Conservation (phyloP, 78 protist genomes). For the Dictyostelium capitatum region DNA sequence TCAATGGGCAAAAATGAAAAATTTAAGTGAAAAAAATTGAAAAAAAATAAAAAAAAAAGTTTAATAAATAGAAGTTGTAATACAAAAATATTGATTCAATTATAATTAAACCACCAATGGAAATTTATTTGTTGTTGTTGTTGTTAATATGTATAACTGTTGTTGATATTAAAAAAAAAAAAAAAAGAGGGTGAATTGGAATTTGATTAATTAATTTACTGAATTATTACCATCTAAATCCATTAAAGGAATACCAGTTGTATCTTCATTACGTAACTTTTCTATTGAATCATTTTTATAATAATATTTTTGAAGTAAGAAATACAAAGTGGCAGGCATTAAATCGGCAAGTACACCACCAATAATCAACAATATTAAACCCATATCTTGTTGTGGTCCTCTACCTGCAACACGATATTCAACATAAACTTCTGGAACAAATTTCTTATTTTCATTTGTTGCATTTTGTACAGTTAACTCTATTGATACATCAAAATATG, state of each 20-base stretch:
- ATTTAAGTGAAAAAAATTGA: no score
- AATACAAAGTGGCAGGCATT: conserved; percentile 66
- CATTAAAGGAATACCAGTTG: conserved; percentile 18
- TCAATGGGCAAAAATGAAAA: no score
- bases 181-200: no score
- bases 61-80: no score
- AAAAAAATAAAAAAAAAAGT: no score
- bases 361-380: conserved; percentile 32
- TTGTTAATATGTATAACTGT: no score
- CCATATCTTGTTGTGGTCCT: conserved; percentile 49
- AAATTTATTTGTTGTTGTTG: no score
- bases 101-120: no score
- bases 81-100: no score
- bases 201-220: no score
- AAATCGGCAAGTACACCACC: conserved; percentile 70
- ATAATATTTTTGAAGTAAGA: conserved; percentile 60
- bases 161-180: no score
- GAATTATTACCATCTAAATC: neutral
- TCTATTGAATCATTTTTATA: conserved; percentile 13
- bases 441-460: neutral
- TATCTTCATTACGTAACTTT: neutral
- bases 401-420: conserved; percentile 55
- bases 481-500: neutral
- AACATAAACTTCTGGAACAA: conserved; percentile 32
- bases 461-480: neutral